Base-by-base conservation (phyloP, 805 yeast genomes). In the Hanseniaspora lindneri region DNA sequence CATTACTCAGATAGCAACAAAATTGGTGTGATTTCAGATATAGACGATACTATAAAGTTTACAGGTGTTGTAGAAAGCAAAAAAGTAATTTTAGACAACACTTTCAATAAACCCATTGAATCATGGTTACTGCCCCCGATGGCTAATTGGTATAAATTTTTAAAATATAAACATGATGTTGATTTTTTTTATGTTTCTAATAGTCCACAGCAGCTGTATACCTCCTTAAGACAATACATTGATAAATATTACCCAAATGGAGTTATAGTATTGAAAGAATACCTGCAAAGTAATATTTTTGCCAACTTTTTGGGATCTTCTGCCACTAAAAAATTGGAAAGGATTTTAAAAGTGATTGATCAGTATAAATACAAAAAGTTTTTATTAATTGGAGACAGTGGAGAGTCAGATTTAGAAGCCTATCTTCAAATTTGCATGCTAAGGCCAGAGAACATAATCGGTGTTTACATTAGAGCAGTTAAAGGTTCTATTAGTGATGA, bases 161-260 rank as follows among this genome's bases (percentile, higher is more conserved):
- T 88, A 33, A 59, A 61, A 9, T 59, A 65, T 9, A 62, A 62
- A 14, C 64, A 58, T 35, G 60, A 70, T 11, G 71, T 79, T 3
- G 68, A 77, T n/a, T 77, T 89, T 58, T 95, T 88, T 61, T 94
- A 89, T 61, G 97, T 94, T 2, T 88, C 96, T 7, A 92, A 94
- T 64, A 79, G 94, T 1, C 99, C 99, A 0, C 83, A 94, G 77
- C 97, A 92, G 62, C 66, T 92, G 21, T 87, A 72, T 60, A 72
- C 76, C 17, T 73, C 83, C 16, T 40, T 61, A 33, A 53, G 58
- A 17, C 47, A 44, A 11, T 64, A 57, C 47, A 54, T 63, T 14
- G 40, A 56, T 3, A 55, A 56, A 16, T 68, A 72, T 4, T 73
- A 85, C 39, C 98, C 98, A 0, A 56, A 60, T 1, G 95, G 95